These are phyloP conservation scores for Tetrahymena borealis DNA, from an alignment of 73 alveolate species.

Conservation along the genomic window DNA sequence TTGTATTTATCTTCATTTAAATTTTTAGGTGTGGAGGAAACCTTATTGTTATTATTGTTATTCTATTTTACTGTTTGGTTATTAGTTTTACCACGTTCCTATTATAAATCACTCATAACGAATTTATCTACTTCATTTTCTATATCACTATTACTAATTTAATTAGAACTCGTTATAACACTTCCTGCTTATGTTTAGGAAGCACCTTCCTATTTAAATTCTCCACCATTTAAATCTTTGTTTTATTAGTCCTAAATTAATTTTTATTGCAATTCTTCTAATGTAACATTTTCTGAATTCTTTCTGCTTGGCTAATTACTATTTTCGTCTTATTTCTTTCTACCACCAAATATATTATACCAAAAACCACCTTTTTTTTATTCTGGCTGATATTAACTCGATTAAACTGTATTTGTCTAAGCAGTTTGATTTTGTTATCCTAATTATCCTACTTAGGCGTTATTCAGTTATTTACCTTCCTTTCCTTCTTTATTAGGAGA, in stretches of 20 bases:
- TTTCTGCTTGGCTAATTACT: conserved; percentile 4
- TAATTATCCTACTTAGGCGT: not conserved
- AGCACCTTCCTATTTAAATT: not conserved
- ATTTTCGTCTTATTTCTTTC: conserved; percentile 17
- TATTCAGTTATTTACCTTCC: not conserved
- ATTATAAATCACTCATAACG: not conserved
- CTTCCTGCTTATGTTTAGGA: not conserved
- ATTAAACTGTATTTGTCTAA: not conserved
- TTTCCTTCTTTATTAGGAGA: conserved; percentile 4
- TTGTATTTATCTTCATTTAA: not conserved
- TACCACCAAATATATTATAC: conserved; percentile 1
- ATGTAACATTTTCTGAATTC: conserved; percentile 21
- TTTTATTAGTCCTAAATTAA: not conserved
- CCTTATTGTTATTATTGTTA: not conserved
- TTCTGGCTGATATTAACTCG: conserved; percentile 2
- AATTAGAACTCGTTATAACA: not conserved
- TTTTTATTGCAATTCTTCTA: conserved; percentile 20
- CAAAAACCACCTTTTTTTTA: conserved; percentile 2
- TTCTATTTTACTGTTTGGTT: not conserved
- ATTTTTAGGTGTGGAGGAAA: too few relatives aligned
- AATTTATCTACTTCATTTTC: not conserved
- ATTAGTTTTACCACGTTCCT: not conserved
- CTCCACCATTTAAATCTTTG: not conserved
- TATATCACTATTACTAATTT: not conserved
- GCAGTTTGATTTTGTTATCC: not conserved